Percentiles rank a stretch among this genome's conserved stretches.
phyloP scores from a whole-genome alignment of 768 basidiomycete species.

The Amanita inopinata region DNA sequence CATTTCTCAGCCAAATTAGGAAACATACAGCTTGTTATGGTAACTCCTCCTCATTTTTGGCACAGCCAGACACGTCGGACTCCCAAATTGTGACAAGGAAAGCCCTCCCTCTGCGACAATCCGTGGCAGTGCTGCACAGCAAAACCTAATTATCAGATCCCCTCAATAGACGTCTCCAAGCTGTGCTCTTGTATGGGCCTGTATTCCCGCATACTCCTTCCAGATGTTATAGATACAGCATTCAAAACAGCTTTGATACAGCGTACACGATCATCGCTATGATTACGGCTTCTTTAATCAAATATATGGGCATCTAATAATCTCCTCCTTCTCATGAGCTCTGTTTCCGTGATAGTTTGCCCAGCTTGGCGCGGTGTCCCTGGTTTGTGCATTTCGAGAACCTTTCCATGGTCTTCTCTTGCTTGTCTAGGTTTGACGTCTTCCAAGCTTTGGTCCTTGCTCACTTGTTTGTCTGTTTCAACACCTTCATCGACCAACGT shows the following conservation, averaged over 20 bases:
- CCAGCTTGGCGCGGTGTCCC: constrained; percentile 37
- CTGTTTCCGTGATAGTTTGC: constrained; percentile 66
- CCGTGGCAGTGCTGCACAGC: constrained; percentile 34
- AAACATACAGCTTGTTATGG: constrained; percentile 1
- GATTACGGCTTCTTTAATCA: constrained; percentile 19
- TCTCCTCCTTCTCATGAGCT: constrained; percentile 70
- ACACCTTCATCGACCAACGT: constrained; percentile 7
- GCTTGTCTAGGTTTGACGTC: neutral
- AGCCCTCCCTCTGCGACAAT: constrained; percentile 8
- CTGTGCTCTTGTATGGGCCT: constrained; percentile 20
- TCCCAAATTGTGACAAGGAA: constrained; percentile 2
- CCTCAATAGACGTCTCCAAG: constrained; percentile 16
- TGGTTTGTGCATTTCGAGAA: constrained; percentile 13
- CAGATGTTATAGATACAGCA: constrained; percentile 4
- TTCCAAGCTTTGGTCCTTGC: neutral
- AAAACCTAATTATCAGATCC: constrained; percentile 23
- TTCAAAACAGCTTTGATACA: neutral
- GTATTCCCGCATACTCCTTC: constrained; percentile 3
- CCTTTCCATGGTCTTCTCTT: neutral
- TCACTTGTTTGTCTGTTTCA: neutral
- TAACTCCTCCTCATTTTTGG: neutral
- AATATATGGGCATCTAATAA: constrained; percentile 68
- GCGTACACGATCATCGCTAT: too few species aligned
- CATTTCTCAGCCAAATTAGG: neutral
- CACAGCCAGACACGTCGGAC: constrained; percentile 7